A percentile compares a stretch with the other conserved stretches of the same genome.
Conservation (phyloP, 73 alveolate genomes). For the Tetrahymena borealis region DNA sequence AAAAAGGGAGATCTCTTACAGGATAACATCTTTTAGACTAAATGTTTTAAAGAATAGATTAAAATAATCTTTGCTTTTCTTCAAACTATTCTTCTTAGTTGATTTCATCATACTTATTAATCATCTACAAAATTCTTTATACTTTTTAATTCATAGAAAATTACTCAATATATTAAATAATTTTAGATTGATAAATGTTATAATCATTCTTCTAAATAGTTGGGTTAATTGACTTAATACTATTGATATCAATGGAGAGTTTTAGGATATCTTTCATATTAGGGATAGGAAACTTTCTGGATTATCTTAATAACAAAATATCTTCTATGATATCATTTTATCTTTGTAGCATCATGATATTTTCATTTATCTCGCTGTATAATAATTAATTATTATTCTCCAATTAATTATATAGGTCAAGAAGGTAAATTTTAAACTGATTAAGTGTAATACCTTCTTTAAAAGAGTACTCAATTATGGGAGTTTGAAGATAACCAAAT, state of each 20-base stretch:
- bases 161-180: background rate
- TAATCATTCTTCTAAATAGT: background rate
- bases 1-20: background rate
- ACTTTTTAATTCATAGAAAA: background rate
- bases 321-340: background rate
- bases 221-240: background rate
- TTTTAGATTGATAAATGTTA: background rate
- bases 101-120: background rate
- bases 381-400: background rate
- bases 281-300: background rate
- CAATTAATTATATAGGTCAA: background rate
- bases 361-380: background rate
- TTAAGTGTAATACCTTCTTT: background rate
- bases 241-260: background rate
- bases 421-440: background rate
- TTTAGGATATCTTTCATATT: background rate
- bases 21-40: background rate
- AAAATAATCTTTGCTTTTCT: background rate
- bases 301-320: background rate
- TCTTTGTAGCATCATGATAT: background rate
- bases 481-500: background rate
- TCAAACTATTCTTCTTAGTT: background rate
- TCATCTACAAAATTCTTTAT: background rate
- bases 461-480: background rate
- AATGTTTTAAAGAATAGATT: background rate